A percentile compares a stretch with the other conserved stretches of the same genome.
These are phyloP conservation scores for Podospora australis DNA, from an alignment of 495 filamentous ascomycete species.

Conservation along the genomic window DNA sequence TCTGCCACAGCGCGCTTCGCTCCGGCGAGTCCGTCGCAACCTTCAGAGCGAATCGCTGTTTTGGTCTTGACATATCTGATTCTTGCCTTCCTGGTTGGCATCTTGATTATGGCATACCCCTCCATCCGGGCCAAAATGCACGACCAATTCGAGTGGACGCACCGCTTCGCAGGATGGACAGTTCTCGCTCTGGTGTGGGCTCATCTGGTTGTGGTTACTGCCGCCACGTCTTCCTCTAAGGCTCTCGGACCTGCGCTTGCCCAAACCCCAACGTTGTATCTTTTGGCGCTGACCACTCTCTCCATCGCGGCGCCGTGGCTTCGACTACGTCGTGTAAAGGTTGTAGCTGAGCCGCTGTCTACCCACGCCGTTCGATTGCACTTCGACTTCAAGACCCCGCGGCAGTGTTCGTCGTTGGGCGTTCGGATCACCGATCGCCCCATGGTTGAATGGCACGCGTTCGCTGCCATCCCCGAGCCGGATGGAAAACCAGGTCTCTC, in stretches of 20 bases:
- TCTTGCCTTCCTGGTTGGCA: slow-evolving; percentile 22
- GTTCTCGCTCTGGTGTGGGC: slow-evolving; percentile 47
- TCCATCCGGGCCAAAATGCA: slow-evolving; percentile 41
- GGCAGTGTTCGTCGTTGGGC: slow-evolving; percentile 33
- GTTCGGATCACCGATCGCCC: slow-evolving; percentile 47
- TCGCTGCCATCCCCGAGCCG: slow-evolving; percentile 54
- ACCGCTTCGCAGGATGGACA: slow-evolving; percentile 54
- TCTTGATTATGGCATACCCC: slow-evolving; percentile 35
- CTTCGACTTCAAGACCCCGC: slow-evolving; percentile 49
- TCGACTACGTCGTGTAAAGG: slow-evolving; percentile 47
- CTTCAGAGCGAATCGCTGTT: slow-evolving; percentile 11
- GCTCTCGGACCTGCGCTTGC: slow-evolving; percentile 32
- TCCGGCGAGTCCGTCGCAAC: slow-evolving; percentile 24
- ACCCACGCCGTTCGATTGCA: slow-evolving; percentile 55
- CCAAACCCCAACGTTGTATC: slow-evolving; percentile 48
- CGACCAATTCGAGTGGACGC: slow-evolving; percentile 51
- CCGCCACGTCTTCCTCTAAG: slow-evolving; percentile 18
- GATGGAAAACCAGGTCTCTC: slow-evolving; percentile 45
- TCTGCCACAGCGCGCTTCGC: slow-evolving; percentile 40
- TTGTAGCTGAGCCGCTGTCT: slow-evolving; percentile 51
- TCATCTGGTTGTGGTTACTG: slow-evolving; percentile 33
- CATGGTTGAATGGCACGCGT: slow-evolving; percentile 64
- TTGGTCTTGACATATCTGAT: slow-evolving; percentile 26
- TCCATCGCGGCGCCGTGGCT: slow-evolving; percentile 55
- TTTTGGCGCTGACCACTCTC: slow-evolving; percentile 46